These are phyloP conservation scores for Tetrahymena malaccensis DNA, from an alignment of 73 alveolate genomes.

Conservation along the genomic window DNA sequence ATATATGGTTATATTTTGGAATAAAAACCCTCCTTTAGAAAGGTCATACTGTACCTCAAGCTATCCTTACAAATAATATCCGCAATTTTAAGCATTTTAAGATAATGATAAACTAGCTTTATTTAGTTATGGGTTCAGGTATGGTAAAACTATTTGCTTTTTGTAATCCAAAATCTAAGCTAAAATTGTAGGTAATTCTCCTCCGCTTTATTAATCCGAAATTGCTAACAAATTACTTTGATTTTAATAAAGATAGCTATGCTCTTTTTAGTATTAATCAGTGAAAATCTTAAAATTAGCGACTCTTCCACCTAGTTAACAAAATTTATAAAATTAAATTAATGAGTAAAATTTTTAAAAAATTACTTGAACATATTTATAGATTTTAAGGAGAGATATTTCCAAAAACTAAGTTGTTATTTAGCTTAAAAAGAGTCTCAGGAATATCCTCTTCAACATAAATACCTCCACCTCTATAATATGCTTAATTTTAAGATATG, in stretches of 20 bases:
- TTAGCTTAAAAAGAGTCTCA: neutral
- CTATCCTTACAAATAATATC: neutral
- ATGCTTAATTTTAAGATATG: neutral
- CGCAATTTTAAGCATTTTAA: neutral
- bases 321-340: neutral
- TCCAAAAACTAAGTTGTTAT: neutral
- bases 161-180: neutral
- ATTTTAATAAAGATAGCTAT: neutral
- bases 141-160: neutral
- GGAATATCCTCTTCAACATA: neutral
- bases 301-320: neutral
- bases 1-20: neutral
- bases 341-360: neutral
- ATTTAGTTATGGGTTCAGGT: neutral
- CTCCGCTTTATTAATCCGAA: neutral
- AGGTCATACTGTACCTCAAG: neutral
- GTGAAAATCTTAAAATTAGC: neutral
- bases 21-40: neutral
- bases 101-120: neutral
- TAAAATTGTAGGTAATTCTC: neutral
- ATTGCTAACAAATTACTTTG: neutral
- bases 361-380: neutral
- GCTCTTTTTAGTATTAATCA: neutral
- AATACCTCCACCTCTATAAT: neutral
- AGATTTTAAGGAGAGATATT: neutral